A percentile compares a stretch with the other conserved stretches of the same genome.
These are phyloP conservation scores for Alternaria brassicicola DNA, from an alignment of 2,329 filamentous ascomycete genomes.

Conservation along the genomic window DNA sequence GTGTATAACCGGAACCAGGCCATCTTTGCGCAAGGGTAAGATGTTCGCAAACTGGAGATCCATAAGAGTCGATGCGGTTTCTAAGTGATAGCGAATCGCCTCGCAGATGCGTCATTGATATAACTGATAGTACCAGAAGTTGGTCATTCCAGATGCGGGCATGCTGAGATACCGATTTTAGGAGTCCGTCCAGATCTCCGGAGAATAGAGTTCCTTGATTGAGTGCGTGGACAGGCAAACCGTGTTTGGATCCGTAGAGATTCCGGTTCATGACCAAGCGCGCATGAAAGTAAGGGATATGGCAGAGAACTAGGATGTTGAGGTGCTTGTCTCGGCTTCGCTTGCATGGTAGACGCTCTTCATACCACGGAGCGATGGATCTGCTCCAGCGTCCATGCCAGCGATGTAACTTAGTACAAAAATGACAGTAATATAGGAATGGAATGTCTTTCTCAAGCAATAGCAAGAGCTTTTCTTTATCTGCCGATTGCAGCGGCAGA, in stretches of 20 bases:
- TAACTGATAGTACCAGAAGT: constrained; percentile 21
- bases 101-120: constrained; percentile 16
- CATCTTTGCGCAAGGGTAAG: constrained; percentile 1
- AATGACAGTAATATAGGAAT: constrained; percentile 24
- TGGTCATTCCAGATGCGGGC: constrained; percentile 24
- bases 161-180: constrained; percentile 6
- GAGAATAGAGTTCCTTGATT: background rate
- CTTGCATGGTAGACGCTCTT: constrained; percentile 14
- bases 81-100: constrained; percentile 17
- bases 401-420: constrained; percentile 26
- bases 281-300: constrained; percentile 19
- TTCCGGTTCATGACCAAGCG: constrained; percentile 32
- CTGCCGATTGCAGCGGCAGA: constrained; percentile 1
- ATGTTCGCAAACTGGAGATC: constrained; percentile 18
- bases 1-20: constrained; percentile 1
- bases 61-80: constrained; percentile 7
- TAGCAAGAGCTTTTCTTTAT: constrained; percentile 23
- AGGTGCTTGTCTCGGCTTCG: background rate
- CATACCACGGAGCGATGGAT: constrained; percentile 3
- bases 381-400: constrained; percentile 23
- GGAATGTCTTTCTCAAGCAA: constrained; percentile 22
- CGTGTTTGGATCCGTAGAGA: constrained; percentile 25
- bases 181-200: background rate
- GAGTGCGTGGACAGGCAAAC: constrained; percentile 15
- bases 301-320: background rate